Evolutionary conservation across 2,329 filamentous ascomycete genomes (phyloP).

Genomic region (Fusarium verrucosum): DNA sequence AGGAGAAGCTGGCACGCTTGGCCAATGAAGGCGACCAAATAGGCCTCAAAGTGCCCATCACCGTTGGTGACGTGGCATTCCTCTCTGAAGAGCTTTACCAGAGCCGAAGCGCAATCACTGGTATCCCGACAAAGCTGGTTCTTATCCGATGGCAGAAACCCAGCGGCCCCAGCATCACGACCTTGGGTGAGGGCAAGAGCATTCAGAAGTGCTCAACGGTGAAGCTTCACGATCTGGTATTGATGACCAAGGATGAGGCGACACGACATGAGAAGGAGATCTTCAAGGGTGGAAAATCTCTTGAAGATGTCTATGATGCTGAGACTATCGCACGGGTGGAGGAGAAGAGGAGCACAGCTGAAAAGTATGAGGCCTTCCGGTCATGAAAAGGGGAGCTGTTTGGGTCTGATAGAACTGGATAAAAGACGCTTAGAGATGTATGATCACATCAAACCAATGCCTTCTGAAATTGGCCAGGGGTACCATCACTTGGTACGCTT

Average conservation of each 20-base stretch:
- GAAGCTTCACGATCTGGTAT: conserved; percentile 76
- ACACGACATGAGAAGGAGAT: conserved; percentile 81
- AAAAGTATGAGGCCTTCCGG: conserved; percentile 64
- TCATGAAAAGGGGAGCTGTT: conserved; percentile 1
- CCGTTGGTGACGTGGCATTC: conserved; percentile 83
- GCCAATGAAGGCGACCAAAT: conserved; percentile 52
- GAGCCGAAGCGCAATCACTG: conserved; percentile 83
- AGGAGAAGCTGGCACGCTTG: conserved; percentile 75
- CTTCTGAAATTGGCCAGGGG: neutral
- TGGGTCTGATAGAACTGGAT: neutral
- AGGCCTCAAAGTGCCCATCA: conserved; percentile 83
- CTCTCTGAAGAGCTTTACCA: conserved; percentile 88
- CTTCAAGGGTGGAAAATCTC: conserved; percentile 71
- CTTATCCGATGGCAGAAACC: conserved; percentile 84
- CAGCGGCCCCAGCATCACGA: conserved; percentile 62
- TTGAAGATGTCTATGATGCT: conserved; percentile 78
- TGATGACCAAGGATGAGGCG: conserved; percentile 94
- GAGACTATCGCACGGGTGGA: conserved; percentile 74
- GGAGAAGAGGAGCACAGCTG: conserved; percentile 72
- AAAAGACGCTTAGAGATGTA: neutral
- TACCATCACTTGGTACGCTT: neutral
- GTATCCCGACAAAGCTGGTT: conserved; percentile 79
- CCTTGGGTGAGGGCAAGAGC: conserved; percentile 70
- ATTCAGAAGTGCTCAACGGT: conserved; percentile 82
- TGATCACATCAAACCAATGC: neutral